A percentile compares a stretch with the other conserved stretches of the same genome.
These are phyloP conservation scores for Ceratobasidium sp. DNA, from an alignment of 1,284 basidiomycete species.

Conservation along the genomic window DNA sequence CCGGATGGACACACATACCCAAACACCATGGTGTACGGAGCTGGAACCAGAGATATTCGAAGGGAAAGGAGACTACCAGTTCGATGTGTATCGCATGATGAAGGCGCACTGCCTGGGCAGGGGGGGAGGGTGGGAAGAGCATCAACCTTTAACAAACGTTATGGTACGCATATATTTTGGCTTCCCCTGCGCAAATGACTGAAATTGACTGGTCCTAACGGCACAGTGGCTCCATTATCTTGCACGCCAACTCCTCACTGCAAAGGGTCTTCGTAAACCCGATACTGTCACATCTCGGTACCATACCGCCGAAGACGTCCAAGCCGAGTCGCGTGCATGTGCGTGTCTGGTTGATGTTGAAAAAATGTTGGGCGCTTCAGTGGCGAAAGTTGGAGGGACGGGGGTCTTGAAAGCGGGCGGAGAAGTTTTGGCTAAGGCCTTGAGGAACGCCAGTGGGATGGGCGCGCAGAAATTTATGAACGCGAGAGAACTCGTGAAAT, in stretches of 20 bases:
- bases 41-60: constrained; percentile 85
- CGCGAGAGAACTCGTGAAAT: constrained; percentile 24
- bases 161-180: not conserved
- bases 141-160: constrained; percentile 79
- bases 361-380: constrained; percentile 12
- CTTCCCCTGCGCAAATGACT: constrained; percentile 15
- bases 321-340: constrained; percentile 54
- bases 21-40: constrained; percentile 47
- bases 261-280: constrained; percentile 69
- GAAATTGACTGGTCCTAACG: constrained; percentile 37
- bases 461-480: not conserved
- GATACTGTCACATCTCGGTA: constrained; percentile 50
- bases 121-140: constrained; percentile 72
- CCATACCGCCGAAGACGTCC: constrained; percentile 43
- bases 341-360: constrained; percentile 56
- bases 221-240: constrained; percentile 87
- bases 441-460: not conserved
- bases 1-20: constrained; percentile 65
- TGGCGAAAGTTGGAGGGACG: not conserved
- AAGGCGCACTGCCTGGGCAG: constrained; percentile 58
- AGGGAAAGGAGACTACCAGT: constrained; percentile 92
- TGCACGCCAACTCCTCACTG: constrained; percentile 71
- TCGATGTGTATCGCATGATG: constrained; percentile 95
- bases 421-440: constrained; percentile 5
- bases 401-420: constrained; percentile 13